These are phyloP conservation scores for Saprolegnia diclina DNA, from an alignment of 352 stramenopile genomes.

Conservation along the genomic window DNA sequence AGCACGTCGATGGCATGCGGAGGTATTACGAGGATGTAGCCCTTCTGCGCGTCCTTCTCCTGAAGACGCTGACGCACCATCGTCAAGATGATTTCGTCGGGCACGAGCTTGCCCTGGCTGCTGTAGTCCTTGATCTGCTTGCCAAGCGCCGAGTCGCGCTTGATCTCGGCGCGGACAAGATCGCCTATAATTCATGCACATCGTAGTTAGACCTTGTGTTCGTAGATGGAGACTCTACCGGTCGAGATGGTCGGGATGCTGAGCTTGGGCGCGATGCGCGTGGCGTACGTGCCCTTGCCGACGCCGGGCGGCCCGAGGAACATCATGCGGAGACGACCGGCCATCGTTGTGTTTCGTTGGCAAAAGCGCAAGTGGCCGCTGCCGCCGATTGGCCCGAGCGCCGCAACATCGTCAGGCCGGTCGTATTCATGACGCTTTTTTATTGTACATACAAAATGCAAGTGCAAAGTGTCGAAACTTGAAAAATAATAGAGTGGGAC, in stretches of 20 bases:
- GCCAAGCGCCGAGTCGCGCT: constrained; percentile 62
- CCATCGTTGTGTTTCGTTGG: neutral
- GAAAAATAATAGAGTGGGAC: neutral
- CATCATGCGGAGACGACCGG: constrained; percentile 46
- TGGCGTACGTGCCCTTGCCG: constrained; percentile 88
- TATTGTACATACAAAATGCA: neutral
- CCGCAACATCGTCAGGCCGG: neutral
- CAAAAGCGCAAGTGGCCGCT: neutral
- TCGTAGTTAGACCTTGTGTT: neutral
- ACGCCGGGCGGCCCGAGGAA: constrained; percentile 85
- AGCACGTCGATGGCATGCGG: too few species aligned
- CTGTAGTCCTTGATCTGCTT: constrained; percentile 83
- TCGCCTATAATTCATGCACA: constrained; percentile 42
- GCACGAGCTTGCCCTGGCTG: constrained; percentile 73
- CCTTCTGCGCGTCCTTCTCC: constrained; percentile 56
- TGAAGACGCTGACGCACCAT: constrained; percentile 64
- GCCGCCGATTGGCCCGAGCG: neutral
- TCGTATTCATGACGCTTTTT: neutral
- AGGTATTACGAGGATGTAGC: constrained; percentile 84
- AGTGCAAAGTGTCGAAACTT: neutral
- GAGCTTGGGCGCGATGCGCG: constrained; percentile 77
- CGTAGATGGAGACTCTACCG: constrained; percentile 22
- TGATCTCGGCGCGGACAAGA: constrained; percentile 85
- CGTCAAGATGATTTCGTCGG: constrained; percentile 84
- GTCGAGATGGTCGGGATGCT: constrained; percentile 86